These are phyloP conservation scores for Penicillium expansum DNA, from an alignment of 2,329 filamentous ascomycete species.

Conservation along the genomic window DNA sequence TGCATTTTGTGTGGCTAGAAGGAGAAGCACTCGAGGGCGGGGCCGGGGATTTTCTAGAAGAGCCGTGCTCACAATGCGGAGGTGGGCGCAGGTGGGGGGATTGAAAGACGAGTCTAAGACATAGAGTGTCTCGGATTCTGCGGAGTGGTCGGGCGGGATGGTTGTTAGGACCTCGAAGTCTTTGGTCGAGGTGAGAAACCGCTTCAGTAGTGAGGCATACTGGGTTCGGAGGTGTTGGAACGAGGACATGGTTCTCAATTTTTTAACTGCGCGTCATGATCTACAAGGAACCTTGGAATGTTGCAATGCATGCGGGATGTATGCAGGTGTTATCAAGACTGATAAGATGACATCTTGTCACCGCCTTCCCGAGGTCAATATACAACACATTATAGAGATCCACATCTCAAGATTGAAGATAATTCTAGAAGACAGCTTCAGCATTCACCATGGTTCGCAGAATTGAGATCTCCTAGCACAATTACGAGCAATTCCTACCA, in stretches of 20 bases:
- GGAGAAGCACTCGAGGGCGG: constrained; percentile 51
- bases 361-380: not conserved
- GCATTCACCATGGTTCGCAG: not conserved
- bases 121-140: constrained; percentile 48
- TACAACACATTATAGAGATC: too few relatives aligned
- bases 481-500: not conserved
- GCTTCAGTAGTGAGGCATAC: constrained; percentile 43
- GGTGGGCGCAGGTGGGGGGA: constrained; percentile 60
- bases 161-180: constrained; percentile 30
- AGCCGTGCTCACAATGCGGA: constrained; percentile 55
- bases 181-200: constrained; percentile 42
- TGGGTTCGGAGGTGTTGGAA: constrained; percentile 35
- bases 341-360: constrained; percentile 3
- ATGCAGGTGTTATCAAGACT: not conserved
- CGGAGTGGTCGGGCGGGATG: constrained; percentile 11
- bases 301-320: not conserved
- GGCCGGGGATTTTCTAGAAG: constrained; percentile 38
- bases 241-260: constrained; percentile 19
- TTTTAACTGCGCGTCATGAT: not conserved
- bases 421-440: not conserved
- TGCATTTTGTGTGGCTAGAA: constrained; percentile 64
- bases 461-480: not conserved
- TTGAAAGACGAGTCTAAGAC: constrained; percentile 67
- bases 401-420: too few relatives aligned
- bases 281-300: not conserved